Conservation (phyloP, 192 early-diverging fungal species). For the Allomyces javanicus region DNA sequence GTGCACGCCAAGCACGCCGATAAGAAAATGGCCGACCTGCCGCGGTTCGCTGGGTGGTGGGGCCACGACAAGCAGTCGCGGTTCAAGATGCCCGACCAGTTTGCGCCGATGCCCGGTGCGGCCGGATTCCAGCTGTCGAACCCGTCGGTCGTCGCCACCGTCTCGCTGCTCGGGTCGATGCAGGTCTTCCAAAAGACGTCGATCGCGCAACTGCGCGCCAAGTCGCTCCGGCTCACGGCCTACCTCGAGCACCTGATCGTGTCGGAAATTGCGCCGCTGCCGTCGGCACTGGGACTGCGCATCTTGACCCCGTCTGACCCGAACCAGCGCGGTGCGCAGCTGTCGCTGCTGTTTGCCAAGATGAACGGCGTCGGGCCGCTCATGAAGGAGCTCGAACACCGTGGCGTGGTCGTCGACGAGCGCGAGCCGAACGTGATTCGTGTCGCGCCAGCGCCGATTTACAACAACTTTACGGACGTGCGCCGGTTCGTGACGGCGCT, state of each 20-base stretch:
- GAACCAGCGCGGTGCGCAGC: conserved; percentile 61
- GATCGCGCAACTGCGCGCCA: conserved; percentile 47
- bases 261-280: conserved; percentile 9
- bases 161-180: conserved; percentile 54
- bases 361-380: conserved; percentile 35
- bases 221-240: conserved; percentile 57
- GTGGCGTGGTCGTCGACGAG: conserved; percentile 69
- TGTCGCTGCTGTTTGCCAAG: conserved; percentile 44
- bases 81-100: conserved; percentile 73
- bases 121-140: conserved; percentile 74
- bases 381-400: conserved; percentile 31
- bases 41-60: conserved; percentile 84
- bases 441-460: conserved; percentile 74
- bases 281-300: conserved; percentile 15
- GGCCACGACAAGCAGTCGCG: conserved; percentile 59
- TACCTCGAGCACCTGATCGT: conserved; percentile 66
- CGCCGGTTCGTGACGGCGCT: conserved; percentile 40
- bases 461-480: conserved; percentile 73
- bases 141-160: conserved; percentile 55
- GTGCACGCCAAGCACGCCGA: conserved; percentile 66
- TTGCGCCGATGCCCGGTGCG: conserved; percentile 61
- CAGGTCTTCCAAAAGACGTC: conserved; percentile 54
- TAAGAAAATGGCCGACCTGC: conserved; percentile 18
- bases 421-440: conserved; percentile 80
- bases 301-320: conserved; percentile 68